A percentile compares a stretch with the other conserved stretches of the same genome.
These are phyloP conservation scores for Nitzschia inconspicua DNA, from an alignment of 108 stramenopile genomes.

Conservation along the genomic window DNA sequence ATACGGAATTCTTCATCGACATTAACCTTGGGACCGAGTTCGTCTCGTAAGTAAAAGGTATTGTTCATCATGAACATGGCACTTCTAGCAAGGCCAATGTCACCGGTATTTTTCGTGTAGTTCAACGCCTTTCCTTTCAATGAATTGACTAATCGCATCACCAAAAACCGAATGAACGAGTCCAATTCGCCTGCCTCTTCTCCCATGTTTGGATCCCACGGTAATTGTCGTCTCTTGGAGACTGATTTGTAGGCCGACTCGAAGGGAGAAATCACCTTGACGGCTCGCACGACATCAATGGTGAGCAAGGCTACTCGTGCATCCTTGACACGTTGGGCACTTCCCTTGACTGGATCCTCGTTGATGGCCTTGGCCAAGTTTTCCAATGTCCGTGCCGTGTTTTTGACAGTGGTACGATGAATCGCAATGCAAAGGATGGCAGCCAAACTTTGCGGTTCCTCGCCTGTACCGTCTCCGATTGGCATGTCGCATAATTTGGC, in stretches of 20 bases:
- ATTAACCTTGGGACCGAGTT: constrained; percentile 40
- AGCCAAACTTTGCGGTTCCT: constrained; percentile 53
- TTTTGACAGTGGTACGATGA: constrained; percentile 86
- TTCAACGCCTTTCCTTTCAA: constrained; percentile 72
- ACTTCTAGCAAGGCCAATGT: constrained; percentile 44
- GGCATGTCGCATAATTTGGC: constrained; percentile 80
- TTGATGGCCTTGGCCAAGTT: constrained; percentile 85
- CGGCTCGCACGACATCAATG: constrained; percentile 75
- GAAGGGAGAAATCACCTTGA: constrained; percentile 74
- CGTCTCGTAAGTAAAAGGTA: constrained; percentile 68
- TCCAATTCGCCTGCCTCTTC: constrained; percentile 85
- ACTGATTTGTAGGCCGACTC: constrained; percentile 85
- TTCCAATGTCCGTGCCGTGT: constrained; percentile 75
- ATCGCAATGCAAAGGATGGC: constrained; percentile 81
- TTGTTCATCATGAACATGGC: constrained; percentile 90
- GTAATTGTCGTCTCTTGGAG: constrained; percentile 57
- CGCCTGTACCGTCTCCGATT: constrained; percentile 41
- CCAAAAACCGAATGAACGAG: constrained; percentile 69
- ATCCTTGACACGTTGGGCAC: constrained; percentile 67
- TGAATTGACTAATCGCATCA: constrained; percentile 69
- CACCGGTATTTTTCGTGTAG: constrained; percentile 56
- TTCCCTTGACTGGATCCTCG: constrained; percentile 69
- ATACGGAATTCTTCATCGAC: constrained; percentile 53
- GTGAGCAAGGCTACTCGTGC: constrained; percentile 69
- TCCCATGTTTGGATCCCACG: constrained; percentile 86